Evolutionary conservation across 768 basidiomycete species (phyloP).

Genomic region (Lentinula sp.): DNA sequence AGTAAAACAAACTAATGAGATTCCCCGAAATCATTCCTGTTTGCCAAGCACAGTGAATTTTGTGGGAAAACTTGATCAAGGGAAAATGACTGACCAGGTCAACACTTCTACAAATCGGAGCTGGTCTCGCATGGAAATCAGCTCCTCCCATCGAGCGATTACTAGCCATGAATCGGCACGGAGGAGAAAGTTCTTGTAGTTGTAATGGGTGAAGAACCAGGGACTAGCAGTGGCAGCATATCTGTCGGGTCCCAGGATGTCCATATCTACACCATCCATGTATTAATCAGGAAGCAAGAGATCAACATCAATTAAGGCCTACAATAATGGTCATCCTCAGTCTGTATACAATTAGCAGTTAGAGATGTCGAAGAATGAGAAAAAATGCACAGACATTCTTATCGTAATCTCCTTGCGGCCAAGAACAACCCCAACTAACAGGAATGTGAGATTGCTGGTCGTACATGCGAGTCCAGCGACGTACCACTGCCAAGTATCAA

Average conservation of each 20-base stretch:
- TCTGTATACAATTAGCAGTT: conserved; percentile 19
- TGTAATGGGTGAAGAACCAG: conserved; percentile 34
- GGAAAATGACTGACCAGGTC: conserved; percentile 56
- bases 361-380: neutral
- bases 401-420: conserved; percentile 42
- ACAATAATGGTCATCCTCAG: conserved; percentile 45
- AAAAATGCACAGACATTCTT: conserved; percentile 22
- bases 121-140: conserved; percentile 50
- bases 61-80: neutral
- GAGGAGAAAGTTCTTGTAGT: conserved; percentile 60
- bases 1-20: neutral
- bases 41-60: neutral
- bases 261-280: conserved; percentile 25
- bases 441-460: neutral
- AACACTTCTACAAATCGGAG: conserved; percentile 58
- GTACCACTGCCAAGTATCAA: conserved; percentile 44
- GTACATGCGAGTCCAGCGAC: conserved; percentile 9
- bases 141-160: conserved; percentile 63
- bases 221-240: conserved; percentile 25
- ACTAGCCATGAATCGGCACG: conserved; percentile 65
- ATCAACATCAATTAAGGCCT: neutral
- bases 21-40: neutral
- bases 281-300: neutral
- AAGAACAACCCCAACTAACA: conserved; percentile 53
- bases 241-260: conserved; percentile 28